Conservation (phyloP, 208 protist species). For the Trypanosoma grayi region DNA sequence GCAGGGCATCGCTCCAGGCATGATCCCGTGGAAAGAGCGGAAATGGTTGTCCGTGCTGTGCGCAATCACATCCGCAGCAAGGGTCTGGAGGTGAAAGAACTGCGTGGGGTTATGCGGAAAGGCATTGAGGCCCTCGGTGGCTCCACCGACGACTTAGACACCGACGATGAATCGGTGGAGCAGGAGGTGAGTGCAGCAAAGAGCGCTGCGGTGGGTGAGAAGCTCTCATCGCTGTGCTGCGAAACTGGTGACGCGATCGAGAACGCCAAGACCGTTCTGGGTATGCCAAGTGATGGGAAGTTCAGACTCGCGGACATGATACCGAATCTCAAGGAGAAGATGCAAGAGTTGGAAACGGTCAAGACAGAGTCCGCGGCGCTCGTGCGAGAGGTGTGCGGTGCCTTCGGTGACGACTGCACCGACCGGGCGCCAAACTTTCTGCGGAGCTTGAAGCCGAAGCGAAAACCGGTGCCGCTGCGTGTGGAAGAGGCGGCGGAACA, state of each 20-base stretch:
- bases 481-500: conserved; percentile 18
- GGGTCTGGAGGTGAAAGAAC: conserved; percentile 26
- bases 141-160: conserved; percentile 19
- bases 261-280: conserved; percentile 31
- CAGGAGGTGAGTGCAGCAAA: conserved; percentile 11
- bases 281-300: conserved; percentile 12
- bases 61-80: conserved; percentile 5
- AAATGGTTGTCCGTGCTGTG: conserved; percentile 15
- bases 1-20: too few species aligned
- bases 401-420: conserved; percentile 36
- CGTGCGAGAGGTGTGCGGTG: conserved; percentile 30
- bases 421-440: conserved; percentile 16
- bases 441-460: conserved; percentile 45
- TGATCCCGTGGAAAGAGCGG: conserved; percentile 22
- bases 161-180: conserved; percentile 28
- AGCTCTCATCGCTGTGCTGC: conserved; percentile 29
- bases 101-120: conserved; percentile 38
- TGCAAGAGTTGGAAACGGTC: conserved; percentile 42
- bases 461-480: conserved; percentile 42
- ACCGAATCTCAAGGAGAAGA: conserved; percentile 30
- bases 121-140: conserved; percentile 44
- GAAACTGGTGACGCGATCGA: conserved; percentile 40
- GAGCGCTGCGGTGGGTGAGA: conserved; percentile 6
- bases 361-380: conserved; percentile 39
- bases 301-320: conserved; percentile 32